Evolutionary conservation across 208 protist genomes (phyloP), one percentile per base, ranked within the genome.

Genomic region (Zelonia costaricensis): DNA sequence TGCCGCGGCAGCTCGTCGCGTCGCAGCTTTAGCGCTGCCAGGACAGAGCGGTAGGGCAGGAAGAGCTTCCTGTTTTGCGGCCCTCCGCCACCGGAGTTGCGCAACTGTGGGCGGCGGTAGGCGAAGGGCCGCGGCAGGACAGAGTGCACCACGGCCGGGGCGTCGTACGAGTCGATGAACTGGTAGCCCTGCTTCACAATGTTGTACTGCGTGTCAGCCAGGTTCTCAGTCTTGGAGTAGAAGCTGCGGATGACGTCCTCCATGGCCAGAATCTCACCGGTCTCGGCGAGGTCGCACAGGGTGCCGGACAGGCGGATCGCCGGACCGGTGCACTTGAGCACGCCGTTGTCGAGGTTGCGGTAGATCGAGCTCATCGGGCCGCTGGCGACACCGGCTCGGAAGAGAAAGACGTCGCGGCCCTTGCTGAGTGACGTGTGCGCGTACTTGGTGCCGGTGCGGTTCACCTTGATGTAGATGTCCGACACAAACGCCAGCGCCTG

Each of bases 121-220:
- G 89, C 89, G 62, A 92, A 93, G 13, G 76, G 67, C 47, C 65
- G 70, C 1, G 89, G 89, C 20, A 95, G 46, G 42, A 95, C 72
- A 13, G 89, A 95, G 67, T 85, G 82, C 60, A 92, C 79, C 46
- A 83, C 69, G 1, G 81, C 77, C 20, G 84, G 69, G n/a, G 68
- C 76, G 42, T 82, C 76, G 36, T 25, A 65, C 16, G 59, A 61
- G 30, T 59, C 66, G 10, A 91, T n/a, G 48, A 91, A 84, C 36
- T 77, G 68, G 22, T 74, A 57, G 5, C 73, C 68, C 42, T 85
- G 69, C 22, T 78, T 76, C 33, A 91, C 62, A 51, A 92, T 88
- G 66, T 95, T 95, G 74, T 90, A 95, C 69, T 88, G 78, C 31
- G 69, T 71, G 40, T 83, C 86, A 10, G 81, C 15, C 54, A 95